Base-by-base conservation (phyloP, 2,329 filamentous ascomycete genomes). In the Coleophoma crateriformis region DNA sequence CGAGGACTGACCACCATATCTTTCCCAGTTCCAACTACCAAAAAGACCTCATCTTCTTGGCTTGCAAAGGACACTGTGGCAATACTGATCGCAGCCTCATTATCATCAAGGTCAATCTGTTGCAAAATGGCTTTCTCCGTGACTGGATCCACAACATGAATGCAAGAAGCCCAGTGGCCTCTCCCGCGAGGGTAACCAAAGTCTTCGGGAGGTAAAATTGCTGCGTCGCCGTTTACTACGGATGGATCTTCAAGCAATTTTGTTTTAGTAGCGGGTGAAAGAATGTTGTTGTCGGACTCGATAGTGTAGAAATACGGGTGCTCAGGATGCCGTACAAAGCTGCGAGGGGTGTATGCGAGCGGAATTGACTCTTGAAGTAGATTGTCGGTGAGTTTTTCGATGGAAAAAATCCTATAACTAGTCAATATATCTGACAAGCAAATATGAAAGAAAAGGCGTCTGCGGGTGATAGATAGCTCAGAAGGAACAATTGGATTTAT, bases 401-500 rank as follows among this genome's bases (percentile, higher is more conserved):
- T 87, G 0, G 88, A 88, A 66, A 97, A 96, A 53, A 97, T 96
- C 60, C 91, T 85, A 51, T 15, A n/a, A 27, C 7, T 27, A 27
- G 27, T 27, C 27, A 27, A 27, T 27, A 27, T 27, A 27, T 27
- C 27, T 27, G 27, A 27, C 27, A 27, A 27, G 27, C 27, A 27
- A 27, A 27, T 7, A 7, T 27, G 6, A 27, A 7, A 10, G 6
- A 27, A 7, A 27, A 7, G 6, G 6, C 6, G 6, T 27, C 27
- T 38, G 33, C n/a, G 47, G 58, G 49, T 58, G 64, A 44, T 39
- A 53, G 54, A 59, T 69, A 56, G 71, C 67, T 95, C 90, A 95
- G 90, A 84, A 95, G 90, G 90, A 95, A 95, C 90, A 95, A 95
- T 95, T 95, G 89, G 84, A 78, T 77, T 75, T 74, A 64, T 70